Base-by-base conservation (phyloP, 2,329 filamentous ascomycete species). In the Colletotrichum sp. region DNA sequence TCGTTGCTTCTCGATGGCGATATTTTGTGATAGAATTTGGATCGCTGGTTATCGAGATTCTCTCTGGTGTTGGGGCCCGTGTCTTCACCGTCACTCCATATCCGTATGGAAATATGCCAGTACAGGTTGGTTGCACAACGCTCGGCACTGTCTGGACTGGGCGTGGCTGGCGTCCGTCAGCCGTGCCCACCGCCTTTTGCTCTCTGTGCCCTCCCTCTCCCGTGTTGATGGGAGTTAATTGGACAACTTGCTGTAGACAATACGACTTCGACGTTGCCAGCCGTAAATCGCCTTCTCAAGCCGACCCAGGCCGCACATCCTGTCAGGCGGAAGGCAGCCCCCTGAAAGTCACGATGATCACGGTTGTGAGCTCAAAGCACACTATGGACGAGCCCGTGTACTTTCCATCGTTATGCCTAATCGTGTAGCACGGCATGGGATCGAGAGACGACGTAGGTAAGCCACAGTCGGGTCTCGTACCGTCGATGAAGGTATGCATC, bases 31-130 rank as follows among this genome's bases (percentile, higher is more conserved):
- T 19, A 72, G 39, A 72, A 67, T 61, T 63, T 57, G 55, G 55
- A 76, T 68, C 63, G 67, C 22, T 72, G 36, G n/a, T 72, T 63
- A 72, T 72, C 63, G 63, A 68, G 63, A 72, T 72, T 57, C n/a
- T 32, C 32, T 36, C n/a, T 22, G 27, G 29, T 25, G 55, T 70
- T 29, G 22, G 19, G 15, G 12, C 11, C 29, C 55, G 25, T 32
- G 27, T n/a, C 19, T 34, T 57, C 55, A n/a, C 27, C 36, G 25
- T 39, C 34, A 25, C 36, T 16, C 25, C 25, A 32, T 19, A 19
- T 30, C 22, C 19, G 32, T 66, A 72, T 69, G 63, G 69, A 49
- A 63, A 44, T 69, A 59, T 59, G 19, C n/a, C 19, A n/a, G 36
- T 30, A 16, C 30, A 27, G 34, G 49, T 39, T 25, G 36, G 64